Percentiles rank a stretch among this genome's conserved stretches.
These are phyloP conservation scores for Penicillium expansum DNA, from an alignment of 2,329 filamentous ascomycete genomes.

Conservation along the genomic window DNA sequence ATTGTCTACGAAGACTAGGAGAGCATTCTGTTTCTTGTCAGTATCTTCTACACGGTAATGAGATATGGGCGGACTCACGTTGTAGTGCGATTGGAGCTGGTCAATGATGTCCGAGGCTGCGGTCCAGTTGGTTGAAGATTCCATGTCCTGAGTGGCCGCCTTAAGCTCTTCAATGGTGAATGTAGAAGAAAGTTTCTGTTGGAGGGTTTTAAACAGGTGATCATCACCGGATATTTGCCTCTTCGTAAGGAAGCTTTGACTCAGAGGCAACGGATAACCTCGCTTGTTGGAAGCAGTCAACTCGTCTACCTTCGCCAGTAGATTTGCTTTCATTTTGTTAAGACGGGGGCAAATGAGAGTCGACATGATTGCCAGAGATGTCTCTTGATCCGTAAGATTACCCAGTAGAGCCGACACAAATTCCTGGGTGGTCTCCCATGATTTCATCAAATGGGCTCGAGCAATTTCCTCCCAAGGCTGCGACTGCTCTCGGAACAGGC, in stretches of 20 bases:
- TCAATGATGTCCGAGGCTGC: constrained; percentile 32
- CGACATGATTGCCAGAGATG: constrained; percentile 16
- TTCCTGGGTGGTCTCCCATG: constrained; percentile 21
- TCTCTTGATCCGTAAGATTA: constrained; percentile 25
- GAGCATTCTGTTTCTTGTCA: neutral
- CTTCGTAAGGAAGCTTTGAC: neutral
- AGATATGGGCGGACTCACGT: constrained; percentile 11
- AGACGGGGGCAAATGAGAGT: constrained; percentile 24
- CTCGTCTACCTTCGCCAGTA: constrained; percentile 26
- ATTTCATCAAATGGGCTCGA: constrained; percentile 21
- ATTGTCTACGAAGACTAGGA: neutral
- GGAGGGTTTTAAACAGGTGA: constrained; percentile 3
- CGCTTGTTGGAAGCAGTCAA: constrained; percentile 21
- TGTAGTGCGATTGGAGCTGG: constrained; percentile 28
- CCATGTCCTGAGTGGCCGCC: neutral
- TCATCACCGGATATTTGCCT: constrained; percentile 9
- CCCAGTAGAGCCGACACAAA: constrained; percentile 27
- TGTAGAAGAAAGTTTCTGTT: neutral
- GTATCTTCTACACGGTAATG: neutral
- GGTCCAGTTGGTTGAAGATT: constrained; percentile 29
- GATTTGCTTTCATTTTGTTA: constrained; percentile 15
- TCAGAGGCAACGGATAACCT: constrained; percentile 26
- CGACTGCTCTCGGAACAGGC: constrained; percentile 6
- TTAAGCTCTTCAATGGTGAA: neutral
- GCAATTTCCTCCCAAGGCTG: constrained; percentile 36